phyloP scores from a whole-genome alignment of 1,284 basidiomycete species.

The Ganoderma meredithae region DNA sequence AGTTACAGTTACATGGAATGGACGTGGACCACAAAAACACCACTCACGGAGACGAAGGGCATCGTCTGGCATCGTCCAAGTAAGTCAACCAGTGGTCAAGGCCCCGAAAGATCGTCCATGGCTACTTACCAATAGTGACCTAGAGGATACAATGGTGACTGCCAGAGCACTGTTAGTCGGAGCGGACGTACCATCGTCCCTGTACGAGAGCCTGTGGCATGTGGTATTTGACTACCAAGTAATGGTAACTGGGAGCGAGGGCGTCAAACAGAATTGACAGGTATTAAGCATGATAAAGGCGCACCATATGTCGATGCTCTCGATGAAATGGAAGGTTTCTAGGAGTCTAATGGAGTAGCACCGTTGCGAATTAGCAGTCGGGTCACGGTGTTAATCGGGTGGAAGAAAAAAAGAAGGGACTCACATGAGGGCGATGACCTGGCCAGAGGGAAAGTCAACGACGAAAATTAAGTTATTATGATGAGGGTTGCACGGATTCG shows the following conservation, averaged over 20 bases:
- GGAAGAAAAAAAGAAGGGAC: background rate
- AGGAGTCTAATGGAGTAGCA: background rate
- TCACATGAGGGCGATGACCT: constrained; percentile 12
- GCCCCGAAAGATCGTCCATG: background rate
- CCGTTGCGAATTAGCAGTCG: background rate
- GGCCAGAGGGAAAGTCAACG: background rate
- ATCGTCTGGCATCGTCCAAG: background rate
- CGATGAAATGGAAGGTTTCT: constrained; percentile 15
- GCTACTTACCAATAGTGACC: constrained; percentile 15
- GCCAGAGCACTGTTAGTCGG: background rate
- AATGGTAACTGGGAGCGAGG: constrained; percentile 6
- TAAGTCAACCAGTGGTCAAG: background rate
- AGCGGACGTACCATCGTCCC: constrained; percentile 13
- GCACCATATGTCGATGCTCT: constrained; percentile 11
- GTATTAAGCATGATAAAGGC: background rate
- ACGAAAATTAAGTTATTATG: too few relatives aligned
- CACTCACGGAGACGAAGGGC: constrained; percentile 11
- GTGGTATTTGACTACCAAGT: constrained; percentile 13
- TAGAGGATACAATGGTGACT: background rate
- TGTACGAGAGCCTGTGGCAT: background rate
- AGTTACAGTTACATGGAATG: background rate
- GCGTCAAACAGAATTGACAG: background rate
- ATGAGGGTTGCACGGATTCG: background rate
- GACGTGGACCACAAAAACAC: background rate
- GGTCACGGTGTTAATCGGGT: too few relatives aligned